Evolutionary conservation across 2,329 filamentous ascomycete genomes (phyloP), one percentile per base, ranked within the genome.

Genomic region (Sporothrix brunneoviolacea): DNA sequence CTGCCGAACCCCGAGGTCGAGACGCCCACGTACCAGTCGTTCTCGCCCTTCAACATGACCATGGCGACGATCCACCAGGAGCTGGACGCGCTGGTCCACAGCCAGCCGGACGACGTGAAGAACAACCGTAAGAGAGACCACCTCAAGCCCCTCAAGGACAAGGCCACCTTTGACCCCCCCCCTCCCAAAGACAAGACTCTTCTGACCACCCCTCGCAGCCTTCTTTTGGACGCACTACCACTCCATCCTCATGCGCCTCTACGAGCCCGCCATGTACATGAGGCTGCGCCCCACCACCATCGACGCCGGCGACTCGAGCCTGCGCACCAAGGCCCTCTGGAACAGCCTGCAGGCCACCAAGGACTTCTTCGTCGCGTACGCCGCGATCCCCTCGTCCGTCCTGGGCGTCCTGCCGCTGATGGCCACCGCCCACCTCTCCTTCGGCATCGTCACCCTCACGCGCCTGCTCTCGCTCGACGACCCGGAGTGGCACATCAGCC

Each of bases 311-410:
- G 57, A 60, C 18, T 59, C 61, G 1, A 58, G 61, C 9, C 61
- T 61, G 4, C 63, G 65, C 10, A 62, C 66, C 12, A 62, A 68
- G 8, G 61, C 61, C 2, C 60, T 72, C 5, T 71, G 68, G 68
- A 58, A 57, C 27, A 68, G 67, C 15, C 60, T 71, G 1, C 58
- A 65, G 24, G 54, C 61, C 1, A 51, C 58, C 6, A 53, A 54
- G 15, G 55, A 59, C 38, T 63, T 64, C 37, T 62, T 66, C 30
- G 42, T 58, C 0, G 54, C 61, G 8, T 61, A 63, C 9, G 33
- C 58, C 1, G 46, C 56, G 13, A 57, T 67, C 3, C 60, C 66
- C 0, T 36, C 58, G 0, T 56, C 58, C 1, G 53, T 58, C 0
- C 46, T 68, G 0, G 55, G 60, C 8, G 57, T 60, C 40, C 55